Percentiles rank a stretch among this genome's conserved stretches.
These are phyloP conservation scores for Diutina pseudorugosa DNA, from an alignment of 1,139 yeast genomes.

Conservation along the genomic window DNA sequence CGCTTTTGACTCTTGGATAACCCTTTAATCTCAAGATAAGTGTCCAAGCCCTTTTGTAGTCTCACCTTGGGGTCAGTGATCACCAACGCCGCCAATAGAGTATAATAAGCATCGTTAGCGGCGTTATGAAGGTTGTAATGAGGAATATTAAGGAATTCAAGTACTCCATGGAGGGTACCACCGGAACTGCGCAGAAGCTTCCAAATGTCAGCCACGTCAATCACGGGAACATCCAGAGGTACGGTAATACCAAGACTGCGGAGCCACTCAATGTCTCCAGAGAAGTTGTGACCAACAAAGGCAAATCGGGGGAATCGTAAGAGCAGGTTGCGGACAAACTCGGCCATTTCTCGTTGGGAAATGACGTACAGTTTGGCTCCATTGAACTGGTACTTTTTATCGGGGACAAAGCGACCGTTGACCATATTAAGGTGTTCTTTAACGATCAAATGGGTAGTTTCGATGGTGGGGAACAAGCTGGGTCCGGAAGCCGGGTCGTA, in stretches of 20 bases:
- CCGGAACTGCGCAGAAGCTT: conserved; percentile 25
- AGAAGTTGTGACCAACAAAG: conserved; percentile 61
- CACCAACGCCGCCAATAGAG: conserved; percentile 40
- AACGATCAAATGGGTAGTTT: conserved; percentile 45
- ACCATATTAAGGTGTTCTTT: conserved; percentile 31
- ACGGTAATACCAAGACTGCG: conserved; percentile 26
- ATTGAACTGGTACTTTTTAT: conserved; percentile 41
- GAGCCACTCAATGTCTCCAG: conserved; percentile 50
- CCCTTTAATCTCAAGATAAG: conserved; percentile 3
- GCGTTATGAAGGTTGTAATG: conserved; percentile 64
- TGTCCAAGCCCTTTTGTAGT: conserved; percentile 15
- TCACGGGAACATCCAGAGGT: conserved; percentile 13
- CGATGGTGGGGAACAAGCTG: conserved; percentile 30
- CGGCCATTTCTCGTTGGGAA: conserved; percentile 20
- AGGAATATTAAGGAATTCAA: conserved; percentile 43
- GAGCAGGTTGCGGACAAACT: conserved; percentile 20
- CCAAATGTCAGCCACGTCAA: conserved; percentile 48
- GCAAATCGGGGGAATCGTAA: conserved; percentile 17
- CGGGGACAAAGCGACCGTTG: conserved; percentile 54
- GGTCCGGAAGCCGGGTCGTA: conserved; percentile 40
- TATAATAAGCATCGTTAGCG: conserved; percentile 72
- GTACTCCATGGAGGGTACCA: conserved; percentile 38
- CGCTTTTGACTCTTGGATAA: not conserved
- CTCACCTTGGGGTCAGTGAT: conserved; percentile 44
- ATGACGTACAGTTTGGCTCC: conserved; percentile 43